Percentiles rank a stretch among this genome's conserved stretches.
phyloP scores from a whole-genome alignment of 2,329 filamentous ascomycete genomes.

The Thermothelomyces thermophilus region DNA sequence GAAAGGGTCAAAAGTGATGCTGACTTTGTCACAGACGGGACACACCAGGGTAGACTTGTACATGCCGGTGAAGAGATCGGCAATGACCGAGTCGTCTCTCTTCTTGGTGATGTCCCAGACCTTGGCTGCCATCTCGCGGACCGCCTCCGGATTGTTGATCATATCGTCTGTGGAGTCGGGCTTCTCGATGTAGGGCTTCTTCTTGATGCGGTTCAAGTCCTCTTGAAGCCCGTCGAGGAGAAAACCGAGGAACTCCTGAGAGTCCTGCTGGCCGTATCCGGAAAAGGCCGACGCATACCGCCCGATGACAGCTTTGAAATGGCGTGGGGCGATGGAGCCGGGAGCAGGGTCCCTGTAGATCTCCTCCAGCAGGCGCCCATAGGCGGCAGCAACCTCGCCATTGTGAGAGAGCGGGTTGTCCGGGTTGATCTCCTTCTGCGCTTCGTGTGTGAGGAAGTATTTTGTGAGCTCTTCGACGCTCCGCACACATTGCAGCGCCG shows the following conservation, averaged over 20 bases:
- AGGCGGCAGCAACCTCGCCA: conserved; percentile 80
- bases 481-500: conserved; percentile 86
- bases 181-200: conserved; percentile 97
- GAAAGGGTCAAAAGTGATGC: conserved; percentile 97
- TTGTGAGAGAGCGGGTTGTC: conserved; percentile 80
- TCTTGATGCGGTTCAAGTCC: conserved; percentile 85
- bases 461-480: conserved; percentile 89
- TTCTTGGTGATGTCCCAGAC: conserved; percentile 90
- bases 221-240: conserved; percentile 91
- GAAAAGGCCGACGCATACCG: conserved; percentile 79
- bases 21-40: conserved; percentile 85
- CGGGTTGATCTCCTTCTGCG: conserved; percentile 74
- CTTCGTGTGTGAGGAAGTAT: conserved; percentile 75
- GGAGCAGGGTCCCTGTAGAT: conserved; percentile 66
- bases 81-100: conserved; percentile 90
- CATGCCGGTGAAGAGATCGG: conserved; percentile 92
- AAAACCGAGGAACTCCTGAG: conserved; percentile 93
- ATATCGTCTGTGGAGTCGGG: conserved; percentile 97
- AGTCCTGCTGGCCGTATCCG: conserved; percentile 93
- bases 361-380: conserved; percentile 66
- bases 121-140: conserved; percentile 76
- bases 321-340: conserved; percentile 66
- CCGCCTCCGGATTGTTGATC: conserved; percentile 72
- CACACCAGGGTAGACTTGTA: conserved; percentile 98
- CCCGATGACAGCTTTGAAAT: conserved; percentile 79